A percentile compares a stretch with the other conserved stretches of the same genome.
Evolutionary conservation across 352 stramenopile species (phyloP).

Genomic region (Phytophthora lateralis): DNA sequence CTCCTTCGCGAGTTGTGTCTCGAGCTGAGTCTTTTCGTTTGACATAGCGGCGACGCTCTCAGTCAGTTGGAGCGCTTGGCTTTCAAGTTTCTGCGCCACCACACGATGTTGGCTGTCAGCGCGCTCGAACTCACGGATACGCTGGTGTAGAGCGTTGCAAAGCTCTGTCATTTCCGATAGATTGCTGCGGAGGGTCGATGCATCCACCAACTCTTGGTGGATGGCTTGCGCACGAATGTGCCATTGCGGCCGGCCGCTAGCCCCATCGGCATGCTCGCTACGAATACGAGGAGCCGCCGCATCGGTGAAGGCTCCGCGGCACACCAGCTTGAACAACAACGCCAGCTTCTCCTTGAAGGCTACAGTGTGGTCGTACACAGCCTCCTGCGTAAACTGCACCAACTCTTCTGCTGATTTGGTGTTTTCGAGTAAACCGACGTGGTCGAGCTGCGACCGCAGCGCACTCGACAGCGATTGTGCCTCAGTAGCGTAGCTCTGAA

Average conservation of each 20-base stretch:
- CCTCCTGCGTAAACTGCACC: slow-evolving; percentile 51
- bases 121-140: slow-evolving; percentile 77
- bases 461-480: slow-evolving; percentile 45
- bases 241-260: slow-evolving; percentile 62
- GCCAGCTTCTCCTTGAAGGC: slow-evolving; percentile 72
- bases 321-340: slow-evolving; percentile 77
- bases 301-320: slow-evolving; percentile 77
- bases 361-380: slow-evolving; percentile 45
- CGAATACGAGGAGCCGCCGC: slow-evolving; percentile 56
- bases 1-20: slow-evolving; percentile 65
- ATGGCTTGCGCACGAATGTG: slow-evolving; percentile 78
- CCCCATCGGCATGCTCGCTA: slow-evolving; percentile 25
- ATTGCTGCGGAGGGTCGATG: slow-evolving; percentile 59
- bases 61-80: slow-evolving; percentile 64
- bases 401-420: slow-evolving; percentile 35
- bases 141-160: slow-evolving; percentile 64
- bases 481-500: slow-evolving; percentile 59
- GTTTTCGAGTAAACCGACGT: slow-evolving; percentile 26
- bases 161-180: slow-evolving; percentile 71
- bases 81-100: slow-evolving; percentile 81
- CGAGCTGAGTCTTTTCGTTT: slow-evolving; percentile 55
- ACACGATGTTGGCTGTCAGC: slow-evolving; percentile 79
- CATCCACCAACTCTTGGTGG: slow-evolving; percentile 67
- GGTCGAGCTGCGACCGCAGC: slow-evolving; percentile 49
- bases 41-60: slow-evolving; percentile 39